phyloP scores from a whole-genome alignment of 2,329 filamentous ascomycete species.

The Fusarium oligoseptatum region DNA sequence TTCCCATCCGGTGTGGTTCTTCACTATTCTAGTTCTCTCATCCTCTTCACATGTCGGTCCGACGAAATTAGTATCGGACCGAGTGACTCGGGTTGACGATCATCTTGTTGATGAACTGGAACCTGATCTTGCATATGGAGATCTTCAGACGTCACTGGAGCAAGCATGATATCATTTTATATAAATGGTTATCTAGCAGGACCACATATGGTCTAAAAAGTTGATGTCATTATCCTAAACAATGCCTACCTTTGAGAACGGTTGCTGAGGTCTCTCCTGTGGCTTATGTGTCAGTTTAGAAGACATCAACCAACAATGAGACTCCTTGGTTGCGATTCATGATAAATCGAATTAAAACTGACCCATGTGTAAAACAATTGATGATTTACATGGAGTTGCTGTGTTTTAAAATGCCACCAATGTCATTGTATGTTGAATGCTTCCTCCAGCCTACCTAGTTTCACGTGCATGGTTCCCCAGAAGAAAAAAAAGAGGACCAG shows the following conservation, averaged over 20 bases:
- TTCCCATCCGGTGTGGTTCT: too few relatives aligned
- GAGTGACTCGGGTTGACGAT: not conserved
- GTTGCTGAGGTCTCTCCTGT: not conserved
- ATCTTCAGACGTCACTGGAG: not conserved
- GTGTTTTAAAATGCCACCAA: not conserved
- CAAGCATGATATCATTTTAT: not conserved
- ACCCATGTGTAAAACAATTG: not conserved
- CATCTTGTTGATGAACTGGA: not conserved
- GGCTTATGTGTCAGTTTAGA: not conserved
- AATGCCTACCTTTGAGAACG: not conserved
- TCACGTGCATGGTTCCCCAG: slow-evolving; percentile 28
- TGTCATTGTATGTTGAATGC: too few relatives aligned
- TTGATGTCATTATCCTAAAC: not conserved
- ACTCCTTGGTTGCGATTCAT: not conserved
- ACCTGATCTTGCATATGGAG: not conserved
- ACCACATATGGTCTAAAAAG: not conserved
- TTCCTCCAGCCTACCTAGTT: not conserved
- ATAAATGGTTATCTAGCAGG: not conserved
- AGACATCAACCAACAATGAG: not conserved
- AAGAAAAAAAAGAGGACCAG: slow-evolving; percentile 34
- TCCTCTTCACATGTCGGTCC: not conserved
- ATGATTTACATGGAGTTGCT: not conserved
- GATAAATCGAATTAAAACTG: not conserved
- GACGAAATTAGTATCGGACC: not conserved
- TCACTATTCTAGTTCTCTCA: not conserved